phyloP scores from a whole-genome alignment of 495 filamentous ascomycete genomes.

The Oidiodendron maius region DNA sequence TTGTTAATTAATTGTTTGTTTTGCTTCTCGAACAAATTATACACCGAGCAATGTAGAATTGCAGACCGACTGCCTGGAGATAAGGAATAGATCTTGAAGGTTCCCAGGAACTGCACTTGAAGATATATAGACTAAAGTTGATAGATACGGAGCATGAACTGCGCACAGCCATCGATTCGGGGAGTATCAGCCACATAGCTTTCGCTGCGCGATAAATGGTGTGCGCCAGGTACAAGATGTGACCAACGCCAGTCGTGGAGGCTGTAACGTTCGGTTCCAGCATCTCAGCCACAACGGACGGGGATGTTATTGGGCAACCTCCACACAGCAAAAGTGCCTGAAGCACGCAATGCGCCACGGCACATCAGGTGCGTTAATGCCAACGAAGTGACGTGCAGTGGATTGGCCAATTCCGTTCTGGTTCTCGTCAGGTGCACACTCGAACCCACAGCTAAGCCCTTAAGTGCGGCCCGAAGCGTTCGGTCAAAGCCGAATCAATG shows the following conservation, averaged over 20 bases:
- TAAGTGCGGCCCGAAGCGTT: constrained; percentile 11
- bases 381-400: neutral
- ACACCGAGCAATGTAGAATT: constrained; percentile 4
- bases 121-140: neutral
- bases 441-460: neutral
- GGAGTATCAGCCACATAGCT: constrained; percentile 6
- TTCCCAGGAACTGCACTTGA: too few species aligned
- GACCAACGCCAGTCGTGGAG: neutral
- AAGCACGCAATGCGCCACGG: neutral
- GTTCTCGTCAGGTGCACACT: neutral
- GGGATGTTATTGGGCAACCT: constrained; percentile 2
- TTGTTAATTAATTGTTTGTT: constrained; percentile 3
- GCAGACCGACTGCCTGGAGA: neutral
- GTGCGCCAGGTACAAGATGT: constrained; percentile 2
- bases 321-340: constrained; percentile 2
- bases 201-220: too few species aligned
- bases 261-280: too few species aligned
- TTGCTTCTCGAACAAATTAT: constrained; percentile 5
- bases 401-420: constrained; percentile 1
- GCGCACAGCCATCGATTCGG: constrained; percentile 3
- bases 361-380: neutral
- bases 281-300: constrained; percentile 10
- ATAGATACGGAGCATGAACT: too few species aligned
- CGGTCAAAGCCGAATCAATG: too few species aligned
- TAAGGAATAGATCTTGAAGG: too few species aligned